Base-by-base conservation (phyloP, 306 rosid species). In the Medicago arabica region DNA sequence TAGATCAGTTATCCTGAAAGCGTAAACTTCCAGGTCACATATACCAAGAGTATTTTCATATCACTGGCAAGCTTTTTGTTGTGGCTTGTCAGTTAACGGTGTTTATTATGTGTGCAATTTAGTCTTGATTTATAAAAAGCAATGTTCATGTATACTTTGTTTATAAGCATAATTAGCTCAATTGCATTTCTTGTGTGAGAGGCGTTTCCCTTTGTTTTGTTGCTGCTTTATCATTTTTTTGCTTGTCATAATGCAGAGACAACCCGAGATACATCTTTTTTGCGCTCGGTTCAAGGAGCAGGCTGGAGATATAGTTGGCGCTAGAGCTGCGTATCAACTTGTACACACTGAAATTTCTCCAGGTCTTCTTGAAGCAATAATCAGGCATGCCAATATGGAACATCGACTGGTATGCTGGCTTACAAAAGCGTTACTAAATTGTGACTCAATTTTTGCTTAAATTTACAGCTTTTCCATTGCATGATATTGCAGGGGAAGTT, bases 361-460 rank as follows among this genome's bases (percentile, higher is more conserved):
- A 38, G 99, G 98, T 59, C 98, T 96, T 74, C 92, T 96, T 57
- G 99, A 96, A 89, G 99, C 99, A 58, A 96, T 96, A 61, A 89
- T 92, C 53, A 90, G 80, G 78, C 99, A 96, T 67, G 96, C 97
- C 73, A 96, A 90, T 80, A 90, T 96, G 98, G 99, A 96, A 85
- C 70, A 83, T 53, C 91, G 99, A 51, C 71, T 92, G 99, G 99
- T 92, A 86, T 75, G 97, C 16, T 75, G 74, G 60, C 15, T 55
- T 54, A 23, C 47, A n/a, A 31, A 62, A 25, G 61, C 80, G 79
- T 31, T 63, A 47, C 39, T 34, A 49, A 59, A 23, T 67, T 71
- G 55, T 74, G 60, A 10, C 23, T 73, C 57, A 78, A 75, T 67
- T 78, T 63, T 49, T 68, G 31, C 7, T 54, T 15, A 18, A 40